Evolutionary conservation across 768 basidiomycete genomes (phyloP).

Genomic region (Ephemerocybe angulata): DNA sequence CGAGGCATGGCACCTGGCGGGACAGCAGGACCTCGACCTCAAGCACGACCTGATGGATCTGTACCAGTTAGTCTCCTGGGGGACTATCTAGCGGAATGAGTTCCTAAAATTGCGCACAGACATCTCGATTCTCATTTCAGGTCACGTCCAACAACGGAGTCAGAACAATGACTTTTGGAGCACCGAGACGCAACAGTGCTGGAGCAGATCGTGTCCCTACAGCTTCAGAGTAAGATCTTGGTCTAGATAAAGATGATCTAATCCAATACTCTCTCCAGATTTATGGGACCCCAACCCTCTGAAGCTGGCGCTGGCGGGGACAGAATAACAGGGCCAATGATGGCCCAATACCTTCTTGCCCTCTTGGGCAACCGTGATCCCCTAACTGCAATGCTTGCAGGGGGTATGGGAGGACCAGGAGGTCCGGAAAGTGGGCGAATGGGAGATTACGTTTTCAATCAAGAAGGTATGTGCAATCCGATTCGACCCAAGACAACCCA

Average conservation of each 20-base stretch:
- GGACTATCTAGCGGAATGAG: too few relatives aligned
- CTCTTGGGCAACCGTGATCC: slow-evolving; percentile 52
- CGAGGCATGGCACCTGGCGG: slow-evolving; percentile 25
- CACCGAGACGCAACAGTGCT: slow-evolving; percentile 6
- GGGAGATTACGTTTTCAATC: slow-evolving; percentile 92
- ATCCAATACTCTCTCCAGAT: slow-evolving; percentile 15
- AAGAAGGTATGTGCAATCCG: slow-evolving; percentile 57
- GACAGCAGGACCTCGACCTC: slow-evolving; percentile 2
- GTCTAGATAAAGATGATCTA: background rate
- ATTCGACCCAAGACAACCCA: background rate
- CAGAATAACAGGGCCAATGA: slow-evolving; percentile 54
- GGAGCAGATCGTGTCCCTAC: slow-evolving; percentile 37
- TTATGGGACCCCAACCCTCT: slow-evolving; percentile 18
- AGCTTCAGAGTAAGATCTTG: slow-evolving; percentile 48
- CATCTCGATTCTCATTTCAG: slow-evolving; percentile 12
- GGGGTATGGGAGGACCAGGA: slow-evolving; percentile 13
- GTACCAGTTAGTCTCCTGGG: too few relatives aligned
- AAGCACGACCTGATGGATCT: too few relatives aligned
- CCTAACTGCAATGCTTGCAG: slow-evolving; percentile 40
- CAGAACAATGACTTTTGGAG: slow-evolving; percentile 6
- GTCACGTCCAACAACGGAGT: slow-evolving; percentile 6
- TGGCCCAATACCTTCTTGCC: slow-evolving; percentile 72
- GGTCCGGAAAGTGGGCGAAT: slow-evolving; percentile 53
- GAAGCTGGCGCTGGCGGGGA: slow-evolving; percentile 27
- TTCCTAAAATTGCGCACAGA: background rate